Conservation (phyloP, 2,329 filamentous ascomycete species). For the Colletotrichum navitas region DNA sequence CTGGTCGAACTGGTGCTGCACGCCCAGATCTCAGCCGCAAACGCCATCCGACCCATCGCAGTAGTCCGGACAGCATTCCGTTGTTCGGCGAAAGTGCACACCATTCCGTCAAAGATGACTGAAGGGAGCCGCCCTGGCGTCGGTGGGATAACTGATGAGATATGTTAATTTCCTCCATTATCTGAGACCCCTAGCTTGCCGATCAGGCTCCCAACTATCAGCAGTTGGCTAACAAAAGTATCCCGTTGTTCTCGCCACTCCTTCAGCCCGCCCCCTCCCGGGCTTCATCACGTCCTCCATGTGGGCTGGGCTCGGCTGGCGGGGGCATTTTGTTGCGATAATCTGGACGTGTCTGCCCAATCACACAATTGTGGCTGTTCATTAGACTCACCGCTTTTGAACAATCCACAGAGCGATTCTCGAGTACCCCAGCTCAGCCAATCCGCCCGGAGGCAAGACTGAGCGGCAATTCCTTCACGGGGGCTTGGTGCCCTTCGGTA, state of each 20-base stretch:
- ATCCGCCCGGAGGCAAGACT: constrained; percentile 15
- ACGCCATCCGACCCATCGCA: constrained; percentile 35
- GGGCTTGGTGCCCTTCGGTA: constrained; percentile 26
- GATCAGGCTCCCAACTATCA: constrained; percentile 31
- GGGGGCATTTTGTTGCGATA: constrained; percentile 19
- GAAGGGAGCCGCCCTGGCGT: constrained; percentile 31
- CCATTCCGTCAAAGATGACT: constrained; percentile 24
- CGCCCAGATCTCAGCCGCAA: constrained; percentile 36
- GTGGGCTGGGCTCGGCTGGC: constrained; percentile 17
- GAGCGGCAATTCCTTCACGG: constrained; percentile 9
- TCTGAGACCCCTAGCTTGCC: constrained; percentile 22
- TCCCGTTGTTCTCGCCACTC: constrained; percentile 15
- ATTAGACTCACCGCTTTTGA: constrained; percentile 36
- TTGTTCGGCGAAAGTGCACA: constrained; percentile 6
- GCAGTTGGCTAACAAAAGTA: constrained; percentile 1
- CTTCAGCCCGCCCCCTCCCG: constrained; percentile 5
- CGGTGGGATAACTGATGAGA: constrained; percentile 10
- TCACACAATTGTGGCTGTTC: constrained; percentile 35
- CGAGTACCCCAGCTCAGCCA: constrained; percentile 7
- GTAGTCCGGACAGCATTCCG: constrained; percentile 18
- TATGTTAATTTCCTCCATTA: constrained; percentile 30
- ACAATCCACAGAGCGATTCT: constrained; percentile 17
- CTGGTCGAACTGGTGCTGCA: constrained; percentile 10
- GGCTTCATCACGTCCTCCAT: constrained; percentile 7
- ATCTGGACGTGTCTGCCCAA: constrained; percentile 24